Conservation (phyloP, 2,329 filamentous ascomycete species). For the Herpotrichia juniperi region DNA sequence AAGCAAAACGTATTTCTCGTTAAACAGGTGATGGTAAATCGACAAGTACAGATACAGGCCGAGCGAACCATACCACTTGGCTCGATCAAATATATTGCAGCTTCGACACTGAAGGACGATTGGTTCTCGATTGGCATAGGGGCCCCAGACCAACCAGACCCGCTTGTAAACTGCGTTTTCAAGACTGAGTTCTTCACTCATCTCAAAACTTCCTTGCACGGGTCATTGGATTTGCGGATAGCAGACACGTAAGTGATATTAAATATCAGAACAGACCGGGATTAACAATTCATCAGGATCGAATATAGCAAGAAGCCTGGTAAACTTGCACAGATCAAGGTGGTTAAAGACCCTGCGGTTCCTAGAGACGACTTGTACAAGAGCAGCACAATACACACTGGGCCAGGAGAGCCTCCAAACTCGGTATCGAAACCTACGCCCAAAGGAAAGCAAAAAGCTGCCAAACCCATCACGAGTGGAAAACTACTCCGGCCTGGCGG, state of each 20-base stretch:
- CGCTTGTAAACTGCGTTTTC: constrained; percentile 89
- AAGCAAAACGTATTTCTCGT: constrained; percentile 88
- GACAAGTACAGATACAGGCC: constrained; percentile 78
- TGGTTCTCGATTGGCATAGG: constrained; percentile 94
- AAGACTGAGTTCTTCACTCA: constrained; percentile 98
- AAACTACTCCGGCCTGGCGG: constrained; percentile 91
- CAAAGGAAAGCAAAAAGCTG: constrained; percentile 82
- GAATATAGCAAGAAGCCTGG: constrained; percentile 98
- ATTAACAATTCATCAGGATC: constrained; percentile 59
- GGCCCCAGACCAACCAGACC: constrained; percentile 90
- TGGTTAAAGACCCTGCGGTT: constrained; percentile 81
- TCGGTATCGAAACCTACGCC: constrained; percentile 85
- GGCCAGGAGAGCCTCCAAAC: constrained; percentile 79
- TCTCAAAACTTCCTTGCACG: constrained; percentile 78
- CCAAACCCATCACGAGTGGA: constrained; percentile 89
- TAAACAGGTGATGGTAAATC: constrained; percentile 80
- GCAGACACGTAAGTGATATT: constrained; percentile 62
- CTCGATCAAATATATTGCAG: constrained; percentile 84
- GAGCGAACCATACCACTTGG: constrained; percentile 85
- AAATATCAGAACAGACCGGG: not conserved
- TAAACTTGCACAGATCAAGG: constrained; percentile 88
- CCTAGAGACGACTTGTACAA: constrained; percentile 84
- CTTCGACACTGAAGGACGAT: constrained; percentile 85
- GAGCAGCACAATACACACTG: constrained; percentile 87
- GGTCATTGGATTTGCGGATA: constrained; percentile 81